Percentiles rank a stretch among this genome's conserved stretches.
Conservation (phyloP, 2,329 filamentous ascomycete species). For the Xylariaceae sp. region DNA sequence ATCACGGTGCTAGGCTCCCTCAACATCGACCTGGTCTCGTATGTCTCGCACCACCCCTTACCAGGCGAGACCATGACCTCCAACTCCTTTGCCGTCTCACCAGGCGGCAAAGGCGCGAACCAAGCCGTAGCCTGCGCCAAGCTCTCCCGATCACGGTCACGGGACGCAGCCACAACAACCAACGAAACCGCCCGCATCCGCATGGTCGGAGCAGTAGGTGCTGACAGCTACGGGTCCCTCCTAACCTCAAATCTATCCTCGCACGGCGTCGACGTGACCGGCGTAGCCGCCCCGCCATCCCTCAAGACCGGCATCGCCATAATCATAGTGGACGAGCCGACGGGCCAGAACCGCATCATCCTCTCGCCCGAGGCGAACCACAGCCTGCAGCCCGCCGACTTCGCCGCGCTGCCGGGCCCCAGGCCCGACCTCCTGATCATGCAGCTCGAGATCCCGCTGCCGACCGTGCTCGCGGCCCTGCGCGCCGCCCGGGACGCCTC, state of each 20-base stretch:
- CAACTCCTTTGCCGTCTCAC: slow-evolving; percentile 70
- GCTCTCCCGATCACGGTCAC: slow-evolving; percentile 61
- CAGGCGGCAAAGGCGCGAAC: slow-evolving; percentile 93
- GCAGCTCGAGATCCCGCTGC: slow-evolving; percentile 72
- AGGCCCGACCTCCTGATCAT: slow-evolving; percentile 63
- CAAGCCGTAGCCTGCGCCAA: slow-evolving; percentile 87
- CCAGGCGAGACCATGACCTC: slow-evolving; percentile 86
- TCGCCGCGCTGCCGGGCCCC: slow-evolving; percentile 33
- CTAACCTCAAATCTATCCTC: slow-evolving; percentile 55
- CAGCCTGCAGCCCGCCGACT: slow-evolving; percentile 38
- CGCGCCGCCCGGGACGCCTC: slow-evolving; percentile 42
- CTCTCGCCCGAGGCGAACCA: slow-evolving; percentile 69
- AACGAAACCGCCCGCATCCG: slow-evolving; percentile 45
- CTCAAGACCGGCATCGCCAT: slow-evolving; percentile 66
- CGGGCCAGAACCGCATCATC: slow-evolving; percentile 73
- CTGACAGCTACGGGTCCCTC: slow-evolving; percentile 59
- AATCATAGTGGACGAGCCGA: slow-evolving; percentile 69
- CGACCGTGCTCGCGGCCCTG: slow-evolving; percentile 61
- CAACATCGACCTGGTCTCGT: slow-evolving; percentile 89
- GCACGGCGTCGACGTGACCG: slow-evolving; percentile 59
- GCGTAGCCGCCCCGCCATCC: slow-evolving; percentile 42
- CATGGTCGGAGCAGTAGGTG: slow-evolving; percentile 72
- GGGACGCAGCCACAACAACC: slow-evolving; percentile 31
- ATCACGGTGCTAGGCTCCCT: slow-evolving; percentile 90
- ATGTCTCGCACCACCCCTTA: slow-evolving; percentile 75